A percentile compares a stretch with the other conserved stretches of the same genome.
These are phyloP conservation scores for Moringa oleifera DNA, from an alignment of 345 rosid genomes.

Conservation along the genomic window DNA sequence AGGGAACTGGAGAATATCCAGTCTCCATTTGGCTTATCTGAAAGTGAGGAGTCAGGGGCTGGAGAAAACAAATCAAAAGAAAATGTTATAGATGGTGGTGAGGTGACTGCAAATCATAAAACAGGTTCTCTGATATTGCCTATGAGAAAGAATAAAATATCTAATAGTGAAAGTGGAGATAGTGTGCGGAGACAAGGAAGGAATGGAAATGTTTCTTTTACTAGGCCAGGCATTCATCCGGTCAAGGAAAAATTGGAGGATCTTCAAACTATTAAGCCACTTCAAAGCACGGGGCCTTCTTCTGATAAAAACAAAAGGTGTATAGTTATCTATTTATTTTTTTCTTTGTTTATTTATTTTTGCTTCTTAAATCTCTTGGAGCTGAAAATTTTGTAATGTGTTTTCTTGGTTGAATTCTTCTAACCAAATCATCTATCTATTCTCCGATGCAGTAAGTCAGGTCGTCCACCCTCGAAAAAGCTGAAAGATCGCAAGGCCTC, in stretches of 20 bases:
- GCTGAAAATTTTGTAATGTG: not conserved
- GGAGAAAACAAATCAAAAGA: conserved; percentile 61
- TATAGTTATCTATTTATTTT: conserved; percentile 14
- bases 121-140: conserved; percentile 43
- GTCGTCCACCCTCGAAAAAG: conserved; percentile 82
- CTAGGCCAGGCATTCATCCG: conserved; percentile 49
- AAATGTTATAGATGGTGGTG: conserved; percentile 49
- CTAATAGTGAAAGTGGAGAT: conserved; percentile 56
- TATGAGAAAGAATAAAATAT: conserved; percentile 50
- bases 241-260: conserved; percentile 56
- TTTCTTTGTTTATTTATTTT: conserved; percentile 1
- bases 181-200: conserved; percentile 78
- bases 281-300: conserved; percentile 48
- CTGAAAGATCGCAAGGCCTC: conserved; percentile 71
- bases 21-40: conserved; percentile 67
- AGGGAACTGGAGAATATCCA: conserved; percentile 55
- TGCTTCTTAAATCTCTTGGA: conserved; percentile 10
- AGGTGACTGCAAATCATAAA: conserved; percentile 46
- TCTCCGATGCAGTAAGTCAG: conserved; percentile 62
- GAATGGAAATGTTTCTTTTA: conserved; percentile 48
- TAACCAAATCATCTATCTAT: conserved; percentile 5
- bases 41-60: conserved; percentile 88
- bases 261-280: conserved; percentile 48
- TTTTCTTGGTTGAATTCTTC: not conserved
- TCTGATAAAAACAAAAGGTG: conserved; percentile 81